These are phyloP conservation scores for Ceratobasidium sp. DNA, from an alignment of 1,284 basidiomycete species.

Conservation along the genomic window DNA sequence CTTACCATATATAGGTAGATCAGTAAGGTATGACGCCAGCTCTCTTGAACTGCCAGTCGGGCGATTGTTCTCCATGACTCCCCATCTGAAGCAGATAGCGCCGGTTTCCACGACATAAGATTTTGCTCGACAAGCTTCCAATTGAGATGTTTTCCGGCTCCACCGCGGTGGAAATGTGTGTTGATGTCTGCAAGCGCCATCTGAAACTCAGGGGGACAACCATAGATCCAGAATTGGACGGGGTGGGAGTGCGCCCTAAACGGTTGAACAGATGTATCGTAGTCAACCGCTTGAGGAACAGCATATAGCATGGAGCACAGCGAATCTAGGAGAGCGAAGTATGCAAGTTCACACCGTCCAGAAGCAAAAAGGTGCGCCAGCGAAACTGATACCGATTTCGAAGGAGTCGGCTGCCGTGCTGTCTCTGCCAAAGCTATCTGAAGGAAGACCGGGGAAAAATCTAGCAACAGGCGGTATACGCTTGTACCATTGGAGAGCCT, in stretches of 20 bases:
- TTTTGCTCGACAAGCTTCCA: slow-evolving; percentile 6
- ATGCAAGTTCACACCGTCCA: neutral
- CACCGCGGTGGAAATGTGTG: slow-evolving; percentile 2
- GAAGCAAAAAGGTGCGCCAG: slow-evolving; percentile 10
- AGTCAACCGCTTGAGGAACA: slow-evolving; percentile 18
- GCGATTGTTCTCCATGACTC: slow-evolving; percentile 30
- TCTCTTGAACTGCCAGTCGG: slow-evolving; percentile 10
- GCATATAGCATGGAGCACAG: slow-evolving; percentile 22
- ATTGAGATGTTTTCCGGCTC: neutral
- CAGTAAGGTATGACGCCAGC: slow-evolving; percentile 28
- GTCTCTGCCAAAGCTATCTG: neutral
- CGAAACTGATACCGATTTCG: neutral
- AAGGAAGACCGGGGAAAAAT: slow-evolving; percentile 7
- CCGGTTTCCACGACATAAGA: neutral
- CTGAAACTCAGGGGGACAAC: slow-evolving; percentile 9
- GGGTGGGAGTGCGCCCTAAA: neutral
- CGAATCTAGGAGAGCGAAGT: slow-evolving; percentile 17
- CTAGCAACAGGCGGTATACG: neutral
- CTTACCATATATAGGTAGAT: slow-evolving; percentile 35
- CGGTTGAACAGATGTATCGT: slow-evolving; percentile 9
- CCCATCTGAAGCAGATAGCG: neutral
- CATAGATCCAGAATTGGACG: slow-evolving; percentile 16
- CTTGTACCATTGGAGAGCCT: neutral
- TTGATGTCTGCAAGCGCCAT: slow-evolving; percentile 24
- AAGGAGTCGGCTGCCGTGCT: neutral